Evolutionary conservation across 768 basidiomycete species (phyloP).

Genomic region (Phanerodontia chrysosporium): DNA sequence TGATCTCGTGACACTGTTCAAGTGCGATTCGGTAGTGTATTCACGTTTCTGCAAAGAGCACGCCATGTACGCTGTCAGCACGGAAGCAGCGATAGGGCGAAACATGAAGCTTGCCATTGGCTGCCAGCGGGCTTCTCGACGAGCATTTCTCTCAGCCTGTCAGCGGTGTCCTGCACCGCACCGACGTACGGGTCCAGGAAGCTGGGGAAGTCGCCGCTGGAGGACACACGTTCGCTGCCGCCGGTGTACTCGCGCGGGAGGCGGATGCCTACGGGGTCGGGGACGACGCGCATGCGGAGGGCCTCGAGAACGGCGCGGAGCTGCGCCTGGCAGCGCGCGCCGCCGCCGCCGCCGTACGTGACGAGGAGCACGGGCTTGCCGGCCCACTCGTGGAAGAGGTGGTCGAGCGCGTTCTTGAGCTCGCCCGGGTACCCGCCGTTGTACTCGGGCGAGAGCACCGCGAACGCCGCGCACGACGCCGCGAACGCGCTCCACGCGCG

Average conservation of each 20-base stretch:
- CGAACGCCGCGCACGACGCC: conserved; percentile 26
- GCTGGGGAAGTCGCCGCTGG: conserved; percentile 12
- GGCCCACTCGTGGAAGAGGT: conserved; percentile 35
- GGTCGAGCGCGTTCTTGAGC: conserved; percentile 38
- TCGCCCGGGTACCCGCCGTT: conserved; percentile 36
- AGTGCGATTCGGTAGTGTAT: too few species aligned
- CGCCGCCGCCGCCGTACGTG: conserved; percentile 33
- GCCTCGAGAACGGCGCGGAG: conserved; percentile 25
- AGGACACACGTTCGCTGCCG: conserved; percentile 14
- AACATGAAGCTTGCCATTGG: background rate
- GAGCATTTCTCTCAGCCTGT: conserved; percentile 11
- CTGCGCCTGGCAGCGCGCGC: conserved; percentile 24
- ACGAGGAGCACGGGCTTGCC: conserved; percentile 30
- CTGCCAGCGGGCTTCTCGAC: background rate
- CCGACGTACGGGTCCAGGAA: conserved; percentile 19
- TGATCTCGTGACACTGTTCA: too few species aligned
- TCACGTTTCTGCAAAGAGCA: too few species aligned
- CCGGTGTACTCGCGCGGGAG: conserved; percentile 13
- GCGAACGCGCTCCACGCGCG: conserved; percentile 29
- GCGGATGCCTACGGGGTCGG: conserved; percentile 14
- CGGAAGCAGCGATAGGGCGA: background rate
- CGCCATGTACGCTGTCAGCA: background rate
- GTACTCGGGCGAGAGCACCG: conserved; percentile 37
- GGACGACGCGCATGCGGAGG: conserved; percentile 20
- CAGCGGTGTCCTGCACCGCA: conserved; percentile 12